These are phyloP conservation scores for Xylaria longipes DNA, from an alignment of 495 filamentous ascomycete genomes.

Conservation along the genomic window DNA sequence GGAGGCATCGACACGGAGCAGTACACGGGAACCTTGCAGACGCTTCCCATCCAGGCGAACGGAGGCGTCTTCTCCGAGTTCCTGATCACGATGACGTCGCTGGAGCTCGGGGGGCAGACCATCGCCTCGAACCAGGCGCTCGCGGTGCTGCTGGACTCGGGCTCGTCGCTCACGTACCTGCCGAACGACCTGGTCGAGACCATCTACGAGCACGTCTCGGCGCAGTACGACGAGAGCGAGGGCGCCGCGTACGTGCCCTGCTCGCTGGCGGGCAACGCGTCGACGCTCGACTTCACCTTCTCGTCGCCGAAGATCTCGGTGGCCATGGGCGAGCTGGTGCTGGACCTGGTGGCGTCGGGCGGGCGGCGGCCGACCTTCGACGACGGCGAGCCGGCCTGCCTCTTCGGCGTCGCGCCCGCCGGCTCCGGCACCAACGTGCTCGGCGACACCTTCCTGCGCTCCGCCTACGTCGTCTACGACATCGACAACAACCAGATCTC, in stretches of 20 bases:
- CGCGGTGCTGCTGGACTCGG: slow-evolving; percentile 87
- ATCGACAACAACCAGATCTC: slow-evolving; percentile 86
- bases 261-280: slow-evolving; percentile 61
- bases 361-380: slow-evolving; percentile 61
- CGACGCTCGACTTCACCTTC: slow-evolving; percentile 73
- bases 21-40: slow-evolving; percentile 73
- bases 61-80: slow-evolving; percentile 72
- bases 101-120: slow-evolving; percentile 51
- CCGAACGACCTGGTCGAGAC: slow-evolving; percentile 68
- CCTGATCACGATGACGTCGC: slow-evolving; percentile 74
- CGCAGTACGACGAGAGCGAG: slow-evolving; percentile 62
- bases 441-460: slow-evolving; percentile 92
- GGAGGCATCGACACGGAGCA: slow-evolving; percentile 88
- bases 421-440: slow-evolving; percentile 71
- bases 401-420: slow-evolving; percentile 79
- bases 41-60: slow-evolving; percentile 74
- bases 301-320: slow-evolving; percentile 72
- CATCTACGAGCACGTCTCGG: slow-evolving; percentile 70
- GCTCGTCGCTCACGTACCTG: slow-evolving; percentile 86
- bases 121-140: slow-evolving; percentile 64
- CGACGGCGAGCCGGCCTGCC: slow-evolving; percentile 67
- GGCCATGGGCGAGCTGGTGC: slow-evolving; percentile 75
- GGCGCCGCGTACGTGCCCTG: slow-evolving; percentile 78
- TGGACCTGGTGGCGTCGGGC: slow-evolving; percentile 61
- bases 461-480: slow-evolving; percentile 93